Evolutionary conservation across 2,329 filamentous ascomycete genomes (phyloP), one percentile per base, ranked within the genome.

Genomic region (Fusarium coicis): DNA sequence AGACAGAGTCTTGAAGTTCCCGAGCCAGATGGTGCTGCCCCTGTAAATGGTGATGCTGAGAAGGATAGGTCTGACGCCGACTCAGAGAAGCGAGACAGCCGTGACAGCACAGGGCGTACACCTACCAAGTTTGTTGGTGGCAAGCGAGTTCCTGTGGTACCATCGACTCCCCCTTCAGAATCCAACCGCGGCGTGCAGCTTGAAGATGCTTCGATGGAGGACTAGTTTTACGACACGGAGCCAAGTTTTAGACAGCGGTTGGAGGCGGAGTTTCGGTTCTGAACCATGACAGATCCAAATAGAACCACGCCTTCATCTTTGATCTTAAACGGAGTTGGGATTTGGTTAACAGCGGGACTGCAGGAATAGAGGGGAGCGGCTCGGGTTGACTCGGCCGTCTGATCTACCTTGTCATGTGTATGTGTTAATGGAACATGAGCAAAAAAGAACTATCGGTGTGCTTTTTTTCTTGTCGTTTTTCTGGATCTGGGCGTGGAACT

Each of bases 1-100:
- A 86, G 92, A 72, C 85, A 91, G 52, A 96, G 93, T 78, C 88
- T 98, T 5, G 94, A 97, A 77, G 95, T 98, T 6, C 95, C 95
- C 7, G 89, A 89, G 53, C 88, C 84, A 67, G 86, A 88, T 44
- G 83, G 85, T 34, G 79, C 66, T 80, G 84, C 74, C 79, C 86
- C 73, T 36, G 75, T 83, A 47, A 89, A 88, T 72, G 86, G 86
- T 57, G 77, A 78, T 26, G 68, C 76, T 43, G 58, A 67, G 49
- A 79, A 78, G 62, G 61, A 67, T 19, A 79, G 80, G 18, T 63
- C 68, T 18, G 79, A 81, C 8, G 62, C 68, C 26, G 64, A 65
- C 21, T 63, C 73, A 5, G 89, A 91, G 75, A 93, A 93, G 82
- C 87, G 91, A 56, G 90, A 92, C 79, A 93, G 91, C 70, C 87